Conservation (phyloP, 2,329 filamentous ascomycete genomes). For the Bertia moriformis region DNA sequence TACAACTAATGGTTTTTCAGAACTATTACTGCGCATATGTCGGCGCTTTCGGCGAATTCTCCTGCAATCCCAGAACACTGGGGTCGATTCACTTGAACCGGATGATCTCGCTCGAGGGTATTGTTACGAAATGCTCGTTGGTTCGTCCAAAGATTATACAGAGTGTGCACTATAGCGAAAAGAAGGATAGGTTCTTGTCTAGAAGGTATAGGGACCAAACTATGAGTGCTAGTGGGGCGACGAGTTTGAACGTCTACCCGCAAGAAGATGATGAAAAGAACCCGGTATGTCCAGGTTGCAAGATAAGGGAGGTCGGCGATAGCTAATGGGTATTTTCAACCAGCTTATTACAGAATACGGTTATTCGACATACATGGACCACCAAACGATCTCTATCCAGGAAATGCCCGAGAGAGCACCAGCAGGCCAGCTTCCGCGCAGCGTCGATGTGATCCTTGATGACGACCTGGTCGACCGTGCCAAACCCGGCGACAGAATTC, state of each 20-base stretch:
- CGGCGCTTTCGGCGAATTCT: slow-evolving; percentile 60
- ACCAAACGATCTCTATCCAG: slow-evolving; percentile 66
- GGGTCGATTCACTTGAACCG: slow-evolving; percentile 57
- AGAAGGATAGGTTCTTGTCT: slow-evolving; percentile 49
- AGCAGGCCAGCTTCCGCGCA: slow-evolving; percentile 58
- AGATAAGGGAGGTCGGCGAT: background rate
- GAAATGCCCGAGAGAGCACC: slow-evolving; percentile 68
- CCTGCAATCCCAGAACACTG: slow-evolving; percentile 59
- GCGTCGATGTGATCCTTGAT: slow-evolving; percentile 62
- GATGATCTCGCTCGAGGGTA: slow-evolving; percentile 63
- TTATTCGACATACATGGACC: slow-evolving; percentile 60
- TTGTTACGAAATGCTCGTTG: slow-evolving; percentile 62
- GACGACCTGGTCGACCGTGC: slow-evolving; percentile 62
- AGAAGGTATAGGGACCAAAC: slow-evolving; percentile 61
- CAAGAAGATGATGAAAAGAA: slow-evolving; percentile 61
- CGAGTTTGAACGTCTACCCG: slow-evolving; percentile 59
- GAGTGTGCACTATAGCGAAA: slow-evolving; percentile 63
- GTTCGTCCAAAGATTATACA: slow-evolving; percentile 63
- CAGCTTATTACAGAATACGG: slow-evolving; percentile 59
- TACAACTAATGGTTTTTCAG: too few species aligned
- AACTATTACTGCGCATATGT: slow-evolving; percentile 60
- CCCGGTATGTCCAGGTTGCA: slow-evolving; percentile 15
- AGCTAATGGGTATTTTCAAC: background rate
- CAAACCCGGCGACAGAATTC: slow-evolving; percentile 62
- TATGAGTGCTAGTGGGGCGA: slow-evolving; percentile 49